These are phyloP conservation scores for Fusarium sp. DNA, from an alignment of 2,329 filamentous ascomycete genomes.

Conservation along the genomic window DNA sequence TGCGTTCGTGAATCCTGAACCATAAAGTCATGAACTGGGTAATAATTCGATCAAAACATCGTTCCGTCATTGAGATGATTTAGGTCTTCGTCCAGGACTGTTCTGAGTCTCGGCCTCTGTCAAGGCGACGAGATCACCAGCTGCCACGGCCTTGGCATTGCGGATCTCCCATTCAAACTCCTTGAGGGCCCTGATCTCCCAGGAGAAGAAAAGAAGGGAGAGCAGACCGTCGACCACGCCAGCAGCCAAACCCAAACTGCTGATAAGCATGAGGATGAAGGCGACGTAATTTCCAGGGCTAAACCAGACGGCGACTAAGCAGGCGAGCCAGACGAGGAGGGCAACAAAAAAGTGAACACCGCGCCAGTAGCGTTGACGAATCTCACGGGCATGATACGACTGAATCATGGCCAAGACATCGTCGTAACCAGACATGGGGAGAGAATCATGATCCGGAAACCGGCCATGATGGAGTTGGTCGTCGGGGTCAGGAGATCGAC, in stretches of 20 bases:
- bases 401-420: constrained; percentile 78
- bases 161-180: constrained; percentile 96
- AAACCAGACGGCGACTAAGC: constrained; percentile 89
- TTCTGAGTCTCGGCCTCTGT: constrained; percentile 29
- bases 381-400: constrained; percentile 77
- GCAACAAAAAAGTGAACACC: constrained; percentile 79
- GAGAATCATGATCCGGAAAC: constrained; percentile 29
- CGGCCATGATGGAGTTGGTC: constrained; percentile 48
- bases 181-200: constrained; percentile 82
- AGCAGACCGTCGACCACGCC: constrained; percentile 89
- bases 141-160: constrained; percentile 68
- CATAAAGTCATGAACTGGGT: constrained; percentile 30
- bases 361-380: constrained; percentile 77
- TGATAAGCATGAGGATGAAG: constrained; percentile 84
- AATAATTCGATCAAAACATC: constrained; percentile 5
- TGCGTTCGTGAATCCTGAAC: constrained; percentile 36
- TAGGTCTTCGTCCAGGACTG: constrained; percentile 22
- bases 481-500: constrained; percentile 43
- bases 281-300: constrained; percentile 79
- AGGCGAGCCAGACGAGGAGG: constrained; percentile 75
- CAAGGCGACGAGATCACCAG: constrained; percentile 43
- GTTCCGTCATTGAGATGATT: constrained; percentile 34
- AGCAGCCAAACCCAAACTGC: constrained; percentile 79
- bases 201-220: constrained; percentile 85
- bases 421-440: constrained; percentile 33